Conservation (phyloP, 163 green algal genomes). For the Prototheca cutis region DNA sequence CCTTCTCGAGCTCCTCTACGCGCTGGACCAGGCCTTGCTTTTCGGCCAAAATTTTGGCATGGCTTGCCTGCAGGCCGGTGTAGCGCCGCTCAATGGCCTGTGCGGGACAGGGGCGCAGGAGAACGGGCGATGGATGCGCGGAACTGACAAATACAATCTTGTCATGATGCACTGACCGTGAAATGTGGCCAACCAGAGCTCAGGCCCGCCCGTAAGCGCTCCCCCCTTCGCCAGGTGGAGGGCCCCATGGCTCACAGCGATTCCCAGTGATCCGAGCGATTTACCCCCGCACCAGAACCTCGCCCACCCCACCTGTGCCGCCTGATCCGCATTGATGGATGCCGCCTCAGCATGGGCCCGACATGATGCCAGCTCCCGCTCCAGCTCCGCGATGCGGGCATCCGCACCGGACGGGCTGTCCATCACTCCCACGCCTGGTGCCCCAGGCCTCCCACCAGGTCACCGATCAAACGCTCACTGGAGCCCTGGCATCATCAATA, state of each 20-base stretch:
- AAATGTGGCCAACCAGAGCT: no score
- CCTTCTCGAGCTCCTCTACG: slow-evolving; percentile 13
- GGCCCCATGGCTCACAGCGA: no score
- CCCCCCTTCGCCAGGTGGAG: background rate
- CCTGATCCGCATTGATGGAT: slow-evolving; percentile 38
- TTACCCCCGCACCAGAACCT: background rate
- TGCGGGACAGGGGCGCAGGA: no score
- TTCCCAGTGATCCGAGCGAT: no score
- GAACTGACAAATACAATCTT: background rate
- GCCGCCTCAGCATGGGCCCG: slow-evolving; percentile 31
- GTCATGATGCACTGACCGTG: no score
- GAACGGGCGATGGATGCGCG: no score
- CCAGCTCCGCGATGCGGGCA: slow-evolving; percentile 1
- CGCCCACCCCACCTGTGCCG: slow-evolving; percentile 21
- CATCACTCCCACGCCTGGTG: background rate
- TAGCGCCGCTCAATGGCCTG: slow-evolving; percentile 45
- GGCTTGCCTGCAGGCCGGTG: slow-evolving; percentile 22
- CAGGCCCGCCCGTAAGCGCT: background rate
- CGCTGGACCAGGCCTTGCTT: slow-evolving; percentile 30
- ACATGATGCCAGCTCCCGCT: background rate
- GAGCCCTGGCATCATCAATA: no score
- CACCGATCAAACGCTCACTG: no score
- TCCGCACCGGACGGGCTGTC: background rate
- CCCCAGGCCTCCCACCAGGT: no score
- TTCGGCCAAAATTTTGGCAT: slow-evolving; percentile 17